Base-by-base conservation (phyloP, 345 rosid genomes). In the Euphorbia pulcherrima region DNA sequence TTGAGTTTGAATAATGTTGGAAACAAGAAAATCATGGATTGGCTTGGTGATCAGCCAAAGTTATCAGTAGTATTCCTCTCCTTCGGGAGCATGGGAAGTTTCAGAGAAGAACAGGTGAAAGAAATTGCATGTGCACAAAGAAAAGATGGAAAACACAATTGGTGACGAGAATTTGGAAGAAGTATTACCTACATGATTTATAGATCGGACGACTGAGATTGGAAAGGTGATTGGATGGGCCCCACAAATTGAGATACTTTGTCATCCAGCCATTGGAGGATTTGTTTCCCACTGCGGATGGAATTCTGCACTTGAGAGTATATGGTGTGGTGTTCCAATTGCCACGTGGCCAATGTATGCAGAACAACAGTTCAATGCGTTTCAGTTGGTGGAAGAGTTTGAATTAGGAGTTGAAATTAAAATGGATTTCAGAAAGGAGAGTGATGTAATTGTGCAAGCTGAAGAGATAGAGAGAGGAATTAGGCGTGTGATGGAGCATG, bases 211-310 rank as follows among this genome's bases (percentile, higher is more conserved):
- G 23, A 58, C n/a, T 23, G 47, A 1, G 18, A 47, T 57, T 21
- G 75, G 75, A 3, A 72, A 48, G 50, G 7, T 72, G 0, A 72
- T 72, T 5, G 75, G 65, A 10, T 72, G 75, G 75, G 75, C 75
- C 0, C 75, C 75, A 17, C 75, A 72, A 33, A 46, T 26, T 13
- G 64, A 44, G 0, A 13, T 72, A 4, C 5, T 72, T 21, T 52
- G 37, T 4, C 75, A 72, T 35, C 6, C 44, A 26, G 53, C 75
- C 0, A 9, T 65, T 0, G 65, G 53, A 57, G 65, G 65, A 0
- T 72, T 72, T 39, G 59, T 58, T 8, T 72, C 75, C 2, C 75
- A 72, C 16, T 72, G 75, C 23, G 75, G 75, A 10, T 70, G 73
- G 73, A 70, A 70, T 26, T 70, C 73, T 0, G 62, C 29, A 2